Conservation (phyloP, 2,329 filamentous ascomycete species). For the Pestalotiopsis sp. region DNA sequence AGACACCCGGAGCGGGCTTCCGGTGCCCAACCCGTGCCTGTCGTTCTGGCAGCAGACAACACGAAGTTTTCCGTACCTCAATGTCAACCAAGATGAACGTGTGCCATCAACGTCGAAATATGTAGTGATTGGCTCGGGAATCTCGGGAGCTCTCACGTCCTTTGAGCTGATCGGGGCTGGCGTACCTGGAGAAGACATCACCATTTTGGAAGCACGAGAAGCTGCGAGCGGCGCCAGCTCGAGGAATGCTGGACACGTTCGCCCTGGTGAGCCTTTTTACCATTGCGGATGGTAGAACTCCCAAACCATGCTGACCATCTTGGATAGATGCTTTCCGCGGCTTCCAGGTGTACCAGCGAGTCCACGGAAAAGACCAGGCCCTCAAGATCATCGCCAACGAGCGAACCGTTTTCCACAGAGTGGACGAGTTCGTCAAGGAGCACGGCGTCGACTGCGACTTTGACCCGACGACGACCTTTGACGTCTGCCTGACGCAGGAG, state of each 20-base stretch:
- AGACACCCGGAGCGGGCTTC: conserved; percentile 15
- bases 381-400: conserved; percentile 49
- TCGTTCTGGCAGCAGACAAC: conserved; percentile 48
- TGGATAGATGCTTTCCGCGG: conserved; percentile 46
- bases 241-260: conserved; percentile 46
- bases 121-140: conserved; percentile 44
- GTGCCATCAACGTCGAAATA: conserved; percentile 35
- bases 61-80: conserved; percentile 41
- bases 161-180: conserved; percentile 41
- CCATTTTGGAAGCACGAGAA: conserved; percentile 46
- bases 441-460: conserved; percentile 48
- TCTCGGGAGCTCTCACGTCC: conserved; percentile 42
- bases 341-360: conserved; percentile 42
- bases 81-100: conserved; percentile 34
- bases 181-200: conserved; percentile 33
- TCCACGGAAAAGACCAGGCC: conserved; percentile 45
- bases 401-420: conserved; percentile 37
- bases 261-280: too few relatives aligned
- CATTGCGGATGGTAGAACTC: too few relatives aligned
- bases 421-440: conserved; percentile 42
- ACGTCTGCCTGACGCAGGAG: conserved; percentile 49
- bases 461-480: conserved; percentile 46
- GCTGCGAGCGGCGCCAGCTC: conserved; percentile 45
- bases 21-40: conserved; percentile 25
- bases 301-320: background rate